Conservation (phyloP, 345 rosid genomes). For the Combretum micranthum region DNA sequence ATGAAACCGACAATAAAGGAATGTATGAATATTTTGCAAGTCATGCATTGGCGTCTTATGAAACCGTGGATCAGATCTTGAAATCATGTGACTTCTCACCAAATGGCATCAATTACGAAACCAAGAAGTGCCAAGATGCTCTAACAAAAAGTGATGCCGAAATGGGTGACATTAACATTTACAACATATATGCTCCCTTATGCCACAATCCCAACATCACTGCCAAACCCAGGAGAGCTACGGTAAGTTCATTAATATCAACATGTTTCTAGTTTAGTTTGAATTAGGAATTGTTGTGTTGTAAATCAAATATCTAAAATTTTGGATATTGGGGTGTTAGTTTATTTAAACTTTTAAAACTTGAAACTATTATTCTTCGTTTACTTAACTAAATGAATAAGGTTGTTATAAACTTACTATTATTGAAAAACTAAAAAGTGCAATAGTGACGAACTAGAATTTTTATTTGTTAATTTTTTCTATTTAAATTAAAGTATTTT, state of each 20-base stretch:
- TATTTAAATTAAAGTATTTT: no score
- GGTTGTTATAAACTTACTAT: no score
- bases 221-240: constrained; percentile 38
- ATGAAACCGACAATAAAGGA: constrained; percentile 57
- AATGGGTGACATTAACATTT: constrained; percentile 31
- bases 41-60: constrained; percentile 60
- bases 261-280: no score
- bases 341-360: no score
- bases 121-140: constrained; percentile 36
- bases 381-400: no score
- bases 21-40: constrained; percentile 56
- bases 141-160: constrained; percentile 11
- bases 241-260: constrained; percentile 3
- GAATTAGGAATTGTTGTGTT: no score
- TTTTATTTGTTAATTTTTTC: no score
- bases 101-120: constrained; percentile 11
- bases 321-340: no score
- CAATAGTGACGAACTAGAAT: no score
- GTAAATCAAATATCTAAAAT: no score
- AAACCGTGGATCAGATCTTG: constrained; percentile 15
- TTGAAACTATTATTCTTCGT: no score
- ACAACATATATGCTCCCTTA: constrained; percentile 70
- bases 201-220: constrained; percentile 51
- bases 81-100: constrained; percentile 47
- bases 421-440: no score